These are phyloP conservation scores for Saxispiralis lemnorum DNA, from an alignment of 495 filamentous ascomycete species.

Conservation along the genomic window DNA sequence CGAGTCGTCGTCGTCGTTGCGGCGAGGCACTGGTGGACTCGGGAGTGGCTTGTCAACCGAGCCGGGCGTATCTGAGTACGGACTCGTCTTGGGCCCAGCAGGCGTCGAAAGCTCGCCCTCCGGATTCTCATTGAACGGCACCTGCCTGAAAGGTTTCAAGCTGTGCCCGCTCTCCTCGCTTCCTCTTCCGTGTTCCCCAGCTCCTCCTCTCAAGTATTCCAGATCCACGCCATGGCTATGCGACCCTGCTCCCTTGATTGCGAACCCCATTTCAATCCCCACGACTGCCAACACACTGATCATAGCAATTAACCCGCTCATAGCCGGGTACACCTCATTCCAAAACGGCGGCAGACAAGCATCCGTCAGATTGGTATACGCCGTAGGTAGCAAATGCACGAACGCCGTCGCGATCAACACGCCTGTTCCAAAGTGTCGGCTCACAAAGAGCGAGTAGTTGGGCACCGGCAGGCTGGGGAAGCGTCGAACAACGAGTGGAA, in stretches of 20 bases:
- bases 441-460: slow-evolving; percentile 27
- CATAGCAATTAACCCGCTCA: slow-evolving; percentile 29
- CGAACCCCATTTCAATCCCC: slow-evolving; percentile 31
- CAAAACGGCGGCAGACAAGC: slow-evolving; percentile 30
- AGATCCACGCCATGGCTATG: slow-evolving; percentile 18
- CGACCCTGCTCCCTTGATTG: slow-evolving; percentile 22
- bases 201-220: slow-evolving; percentile 5
- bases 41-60: slow-evolving; percentile 13
- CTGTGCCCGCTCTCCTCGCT: slow-evolving; percentile 14
- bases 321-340: slow-evolving; percentile 28
- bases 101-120: slow-evolving; percentile 1
- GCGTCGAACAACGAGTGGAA: slow-evolving; percentile 26
- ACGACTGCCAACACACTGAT: slow-evolving; percentile 25
- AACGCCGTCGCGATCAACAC: slow-evolving; percentile 33
- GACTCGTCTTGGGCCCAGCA: neutral
- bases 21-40: slow-evolving; percentile 4
- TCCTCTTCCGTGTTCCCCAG: neutral
- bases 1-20: slow-evolving; percentile 16
- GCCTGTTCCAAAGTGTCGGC: slow-evolving; percentile 33
- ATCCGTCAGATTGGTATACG: slow-evolving; percentile 27
- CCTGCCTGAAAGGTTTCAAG: slow-evolving; percentile 15
- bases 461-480: slow-evolving; percentile 25
- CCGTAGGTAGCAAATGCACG: slow-evolving; percentile 30
- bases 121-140: slow-evolving; percentile 1
- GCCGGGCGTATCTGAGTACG: slow-evolving; percentile 3